Base-by-base conservation (phyloP, 352 stramenopile species). In the Globisporangium nagaii region DNA sequence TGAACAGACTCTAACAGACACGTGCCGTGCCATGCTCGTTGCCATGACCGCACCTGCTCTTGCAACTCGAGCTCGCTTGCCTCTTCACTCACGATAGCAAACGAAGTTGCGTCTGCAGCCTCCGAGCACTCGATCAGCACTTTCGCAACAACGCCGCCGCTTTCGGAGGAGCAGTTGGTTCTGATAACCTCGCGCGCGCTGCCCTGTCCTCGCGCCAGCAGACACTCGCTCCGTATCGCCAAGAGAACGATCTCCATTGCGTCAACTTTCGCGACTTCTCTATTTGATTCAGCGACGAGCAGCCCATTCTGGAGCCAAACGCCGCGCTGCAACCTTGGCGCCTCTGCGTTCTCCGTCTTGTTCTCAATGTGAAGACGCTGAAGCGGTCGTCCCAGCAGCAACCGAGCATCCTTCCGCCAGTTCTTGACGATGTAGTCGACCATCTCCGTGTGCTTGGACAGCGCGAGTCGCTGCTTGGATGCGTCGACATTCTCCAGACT, bases 401-500 rank as follows among this genome's bases (percentile, higher is more conserved):
- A 58, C 5, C 56, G 57, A 2, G 46, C 32, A n/a, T 77, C 64
- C 0, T 36, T 49, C 9, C 51, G 36, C 17, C 57, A 70, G 17
- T 47, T 43, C 13, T 25, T 66, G 13, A 69, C 54, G 17, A 76
- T 63, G 20, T 63, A 52, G 40, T 82, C 69, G 24, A 79, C 51
- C 27, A 70, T 50, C 12, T 73, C 50, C 6, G 65, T 48, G 37
- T 77, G 62, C 13, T 59, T 70, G 4, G 61, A 44, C 3, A 82
- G 61, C 6, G 58, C 59, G 27, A 62, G 57, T 6, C 69, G 69
- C 11, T 75, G 59, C 35, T 74, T 75, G 10, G 71, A 65, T 15
- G 61, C 62, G 22, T 75, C 66, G 48, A 66, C 51, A 12, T 56
- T 44, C 27, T 54, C 58, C 28, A 77, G 20, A 12, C 37, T 59